A percentile compares a stretch with the other conserved stretches of the same genome.
Conservation (phyloP, 1,284 basidiomycete species). For the Crocinoboletus sp. region DNA sequence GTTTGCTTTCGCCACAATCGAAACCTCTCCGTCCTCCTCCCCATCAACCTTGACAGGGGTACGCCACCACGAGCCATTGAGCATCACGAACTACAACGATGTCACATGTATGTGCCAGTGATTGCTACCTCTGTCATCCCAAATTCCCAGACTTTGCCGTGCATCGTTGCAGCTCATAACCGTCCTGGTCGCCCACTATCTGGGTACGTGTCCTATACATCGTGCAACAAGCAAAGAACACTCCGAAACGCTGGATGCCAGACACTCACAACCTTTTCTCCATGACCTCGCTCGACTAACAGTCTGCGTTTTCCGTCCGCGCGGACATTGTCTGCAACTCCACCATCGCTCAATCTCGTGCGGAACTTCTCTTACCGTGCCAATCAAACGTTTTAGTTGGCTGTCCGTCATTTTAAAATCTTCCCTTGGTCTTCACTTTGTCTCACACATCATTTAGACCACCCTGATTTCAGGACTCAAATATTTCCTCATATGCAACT, state of each 20-base stretch:
- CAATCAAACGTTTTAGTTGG: constrained; percentile 22
- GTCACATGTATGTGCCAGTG: background rate
- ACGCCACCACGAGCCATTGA: background rate
- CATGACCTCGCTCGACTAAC: background rate
- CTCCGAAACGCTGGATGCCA: background rate
- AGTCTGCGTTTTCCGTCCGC: background rate
- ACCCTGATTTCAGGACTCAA: constrained; percentile 6
- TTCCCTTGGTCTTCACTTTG: constrained; percentile 7
- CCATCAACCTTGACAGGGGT: background rate
- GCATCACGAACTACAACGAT: constrained; percentile 5
- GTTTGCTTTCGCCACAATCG: constrained; percentile 1
- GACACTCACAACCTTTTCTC: background rate
- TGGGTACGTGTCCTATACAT: background rate
- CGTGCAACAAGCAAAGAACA: background rate
- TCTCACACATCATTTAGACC: constrained; percentile 4
- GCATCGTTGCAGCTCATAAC: constrained; percentile 14
- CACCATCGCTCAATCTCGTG: background rate
- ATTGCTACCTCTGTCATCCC: background rate
- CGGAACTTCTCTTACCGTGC: constrained; percentile 11
- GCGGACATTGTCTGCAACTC: background rate
- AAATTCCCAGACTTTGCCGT: background rate
- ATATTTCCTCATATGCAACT: constrained; percentile 2
- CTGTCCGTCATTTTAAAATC: constrained; percentile 19
- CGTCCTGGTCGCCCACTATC: background rate
- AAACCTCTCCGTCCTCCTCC: background rate